phyloP scores from a whole-genome alignment of 75 land plant species.

The Adiantum capillusveneris region DNA sequence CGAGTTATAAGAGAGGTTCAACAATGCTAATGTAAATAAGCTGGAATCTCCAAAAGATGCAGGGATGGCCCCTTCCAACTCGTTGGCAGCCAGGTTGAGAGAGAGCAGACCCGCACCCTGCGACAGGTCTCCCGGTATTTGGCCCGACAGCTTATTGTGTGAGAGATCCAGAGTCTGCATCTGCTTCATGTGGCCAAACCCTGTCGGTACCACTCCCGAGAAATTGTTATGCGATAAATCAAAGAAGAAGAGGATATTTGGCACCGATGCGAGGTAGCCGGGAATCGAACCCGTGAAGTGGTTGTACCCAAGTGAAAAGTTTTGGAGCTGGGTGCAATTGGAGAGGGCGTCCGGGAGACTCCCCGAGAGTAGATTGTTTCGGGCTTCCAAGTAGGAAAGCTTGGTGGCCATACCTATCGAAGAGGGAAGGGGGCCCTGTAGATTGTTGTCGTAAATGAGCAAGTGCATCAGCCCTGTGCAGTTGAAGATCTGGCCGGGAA shows the following conservation, averaged over 20 bases:
- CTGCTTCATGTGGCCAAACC: constrained; percentile 12
- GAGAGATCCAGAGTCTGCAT: constrained; percentile 21
- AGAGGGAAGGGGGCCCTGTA: constrained; percentile 34
- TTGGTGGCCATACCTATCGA: constrained; percentile 23
- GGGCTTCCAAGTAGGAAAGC: not conserved
- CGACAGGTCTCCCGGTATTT: constrained; percentile 23
- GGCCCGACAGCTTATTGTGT: constrained; percentile 28
- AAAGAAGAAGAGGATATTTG: not conserved
- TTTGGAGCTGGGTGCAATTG: constrained; percentile 4
- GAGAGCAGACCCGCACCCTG: constrained; percentile 14
- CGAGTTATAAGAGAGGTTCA: constrained; percentile 23
- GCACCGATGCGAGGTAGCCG: not conserved
- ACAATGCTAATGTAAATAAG: not conserved
- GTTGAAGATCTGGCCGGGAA: constrained; percentile 22
- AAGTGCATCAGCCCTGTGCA: constrained; percentile 40
- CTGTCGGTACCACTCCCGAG: constrained; percentile 6
- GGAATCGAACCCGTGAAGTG: not conserved
- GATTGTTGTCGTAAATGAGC: constrained; percentile 32
- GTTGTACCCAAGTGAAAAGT: not conserved
- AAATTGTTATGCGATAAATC: constrained; percentile 24
- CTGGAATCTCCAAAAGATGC: not conserved
- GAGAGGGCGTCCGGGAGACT: constrained; percentile 1
- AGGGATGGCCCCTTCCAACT: not conserved
- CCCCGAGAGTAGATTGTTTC: not conserved
- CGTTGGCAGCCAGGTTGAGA: constrained; percentile 16